These are phyloP conservation scores for Saturnispora gosingensis DNA, from an alignment of 805 yeast species.

Conservation along the genomic window DNA sequence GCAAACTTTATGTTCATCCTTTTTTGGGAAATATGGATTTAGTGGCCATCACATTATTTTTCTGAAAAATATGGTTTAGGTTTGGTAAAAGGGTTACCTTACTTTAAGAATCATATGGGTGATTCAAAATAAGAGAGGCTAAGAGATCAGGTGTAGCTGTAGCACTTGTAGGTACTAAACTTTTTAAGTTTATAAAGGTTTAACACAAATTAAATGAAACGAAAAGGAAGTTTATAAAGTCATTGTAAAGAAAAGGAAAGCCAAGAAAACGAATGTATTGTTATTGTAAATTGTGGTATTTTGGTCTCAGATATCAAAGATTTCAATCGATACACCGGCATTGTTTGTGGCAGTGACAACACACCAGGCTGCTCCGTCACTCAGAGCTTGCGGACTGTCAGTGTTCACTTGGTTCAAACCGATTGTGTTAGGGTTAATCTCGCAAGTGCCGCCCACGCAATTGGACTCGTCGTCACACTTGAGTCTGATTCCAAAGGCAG, in stretches of 20 bases:
- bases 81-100: background rate
- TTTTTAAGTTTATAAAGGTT: background rate
- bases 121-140: no score
- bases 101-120: no score
- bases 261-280: background rate
- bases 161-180: background rate
- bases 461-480: conserved; percentile 60
- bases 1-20: background rate
- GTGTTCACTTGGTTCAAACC: conserved; percentile 46
- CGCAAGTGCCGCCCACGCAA: conserved; percentile 75
- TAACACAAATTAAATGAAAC: background rate
- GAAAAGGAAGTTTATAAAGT: background rate
- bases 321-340: conserved; percentile 62
- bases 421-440: conserved; percentile 60
- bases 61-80: background rate
- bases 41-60: background rate
- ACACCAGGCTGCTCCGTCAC: conserved; percentile 64
- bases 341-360: conserved; percentile 65
- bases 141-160: no score
- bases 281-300: background rate
- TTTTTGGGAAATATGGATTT: background rate
- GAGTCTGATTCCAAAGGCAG: conserved; percentile 63
- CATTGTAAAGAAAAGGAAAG: background rate
- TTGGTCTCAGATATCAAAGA: conserved; percentile 36
- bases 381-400: conserved; percentile 29